Evolutionary conservation across 495 filamentous ascomycete species (phyloP).

Genomic region (Podospora conica): DNA sequence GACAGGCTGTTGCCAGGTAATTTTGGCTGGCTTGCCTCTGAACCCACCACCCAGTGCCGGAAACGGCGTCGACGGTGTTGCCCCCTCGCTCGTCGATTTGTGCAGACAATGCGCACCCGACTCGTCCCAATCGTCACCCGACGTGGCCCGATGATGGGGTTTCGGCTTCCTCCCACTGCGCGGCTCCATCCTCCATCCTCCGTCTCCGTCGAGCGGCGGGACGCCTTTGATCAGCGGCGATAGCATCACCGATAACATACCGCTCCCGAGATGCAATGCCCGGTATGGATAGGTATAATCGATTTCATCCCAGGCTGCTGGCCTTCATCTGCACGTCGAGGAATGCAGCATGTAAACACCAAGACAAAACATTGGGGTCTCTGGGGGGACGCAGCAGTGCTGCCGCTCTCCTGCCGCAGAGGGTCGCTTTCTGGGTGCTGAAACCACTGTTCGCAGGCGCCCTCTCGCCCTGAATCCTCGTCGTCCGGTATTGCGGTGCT

Average conservation of each 20-base stretch:
- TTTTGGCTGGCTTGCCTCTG: conserved; percentile 30
- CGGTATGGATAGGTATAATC: too few relatives aligned
- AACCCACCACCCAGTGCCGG: conserved; percentile 26
- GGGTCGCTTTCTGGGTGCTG: conserved; percentile 12
- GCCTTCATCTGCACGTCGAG: not conserved
- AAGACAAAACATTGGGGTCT: not conserved
- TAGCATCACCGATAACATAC: too few relatives aligned
- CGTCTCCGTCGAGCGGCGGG: not conserved
- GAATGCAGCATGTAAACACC: not conserved
- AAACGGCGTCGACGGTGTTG: conserved; percentile 24
- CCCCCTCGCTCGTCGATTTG: conserved; percentile 14
- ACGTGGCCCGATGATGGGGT: conserved; percentile 23
- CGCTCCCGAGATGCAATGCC: not conserved
- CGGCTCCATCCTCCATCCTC: not conserved
- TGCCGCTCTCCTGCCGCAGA: not conserved
- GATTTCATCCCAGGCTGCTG: too few relatives aligned
- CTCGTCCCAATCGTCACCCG: conserved; percentile 23
- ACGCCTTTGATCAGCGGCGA: not conserved
- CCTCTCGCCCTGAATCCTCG: conserved; percentile 16
- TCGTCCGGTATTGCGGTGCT: conserved; percentile 17
- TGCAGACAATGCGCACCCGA: conserved; percentile 13
- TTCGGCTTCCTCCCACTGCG: not conserved
- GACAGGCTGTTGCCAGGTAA: conserved; percentile 30
- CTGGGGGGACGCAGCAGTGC: not conserved
- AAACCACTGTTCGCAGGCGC: conserved; percentile 24